These are phyloP conservation scores for Adansonia madagascariensis DNA, from an alignment of 441 rosid species.

Conservation along the genomic window DNA sequence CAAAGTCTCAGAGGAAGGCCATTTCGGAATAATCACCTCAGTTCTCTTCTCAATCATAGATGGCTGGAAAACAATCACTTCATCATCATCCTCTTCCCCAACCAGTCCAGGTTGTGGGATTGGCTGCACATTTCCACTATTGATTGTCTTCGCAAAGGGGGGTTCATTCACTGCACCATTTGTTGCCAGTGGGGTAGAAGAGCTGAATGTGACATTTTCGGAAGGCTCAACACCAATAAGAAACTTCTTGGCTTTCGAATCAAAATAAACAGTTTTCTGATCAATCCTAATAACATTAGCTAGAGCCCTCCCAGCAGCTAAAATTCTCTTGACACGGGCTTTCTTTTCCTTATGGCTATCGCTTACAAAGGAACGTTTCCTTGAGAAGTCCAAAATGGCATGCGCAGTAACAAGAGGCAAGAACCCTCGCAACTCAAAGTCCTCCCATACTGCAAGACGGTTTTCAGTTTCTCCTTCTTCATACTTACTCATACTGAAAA, in stretches of 20 bases:
- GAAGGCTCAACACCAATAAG: slow-evolving; percentile 63
- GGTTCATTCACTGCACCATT: slow-evolving; percentile 41
- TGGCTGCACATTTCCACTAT: slow-evolving; percentile 39
- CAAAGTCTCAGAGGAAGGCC: slow-evolving; percentile 48
- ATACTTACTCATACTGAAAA: slow-evolving; percentile 80
- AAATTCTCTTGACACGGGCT: slow-evolving; percentile 69
- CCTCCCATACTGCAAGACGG: slow-evolving; percentile 87
- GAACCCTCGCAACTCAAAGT: slow-evolving; percentile 89
- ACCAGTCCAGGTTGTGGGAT: slow-evolving; percentile 45
- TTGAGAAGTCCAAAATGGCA: slow-evolving; percentile 79
- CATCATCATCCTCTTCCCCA: slow-evolving; percentile 81
- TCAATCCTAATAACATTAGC: slow-evolving; percentile 61
- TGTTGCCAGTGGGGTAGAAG: slow-evolving; percentile 35
- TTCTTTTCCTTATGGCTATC: slow-evolving; percentile 68
- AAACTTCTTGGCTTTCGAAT: slow-evolving; percentile 73
- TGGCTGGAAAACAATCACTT: slow-evolving; percentile 94
- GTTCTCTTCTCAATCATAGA: slow-evolving; percentile 57
- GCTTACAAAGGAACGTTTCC: slow-evolving; percentile 63
- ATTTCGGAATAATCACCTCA: slow-evolving; percentile 44
- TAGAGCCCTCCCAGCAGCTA: slow-evolving; percentile 85
- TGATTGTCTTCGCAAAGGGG: slow-evolving; percentile 35
- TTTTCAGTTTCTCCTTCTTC: slow-evolving; percentile 92
- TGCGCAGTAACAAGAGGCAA: slow-evolving; percentile 86
- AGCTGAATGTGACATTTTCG: slow-evolving; percentile 42
- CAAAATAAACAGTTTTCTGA: slow-evolving; percentile 62